Percentiles rank a stretch among this genome's conserved stretches.
Conservation (phyloP, 139 green algal species). For the Auxenochlorella pyrenoidosa region DNA sequence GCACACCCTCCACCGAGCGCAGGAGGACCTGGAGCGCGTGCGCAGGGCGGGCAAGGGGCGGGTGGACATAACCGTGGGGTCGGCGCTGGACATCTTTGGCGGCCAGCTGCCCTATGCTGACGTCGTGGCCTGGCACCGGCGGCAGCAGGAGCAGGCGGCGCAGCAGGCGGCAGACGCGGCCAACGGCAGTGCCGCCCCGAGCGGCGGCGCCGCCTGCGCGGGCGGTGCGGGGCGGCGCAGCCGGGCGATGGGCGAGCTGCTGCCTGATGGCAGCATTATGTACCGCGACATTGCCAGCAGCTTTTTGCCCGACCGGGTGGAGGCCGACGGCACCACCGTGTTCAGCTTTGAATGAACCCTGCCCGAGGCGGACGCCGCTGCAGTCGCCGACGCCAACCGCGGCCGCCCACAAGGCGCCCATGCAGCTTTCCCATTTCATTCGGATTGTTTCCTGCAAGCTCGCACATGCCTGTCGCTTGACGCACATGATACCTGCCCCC, state of each 20-base stretch:
- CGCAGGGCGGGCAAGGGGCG: conserved; percentile 6
- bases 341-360: neutral
- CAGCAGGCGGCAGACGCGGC: neutral
- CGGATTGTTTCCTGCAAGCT: too few relatives aligned
- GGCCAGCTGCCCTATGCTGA: conserved; percentile 87
- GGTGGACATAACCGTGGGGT: conserved; percentile 95
- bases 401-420: too few relatives aligned
- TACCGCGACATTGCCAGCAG: neutral
- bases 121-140: conserved; percentile 94
- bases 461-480: too few relatives aligned
- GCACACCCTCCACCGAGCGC: too few relatives aligned
- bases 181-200: neutral
- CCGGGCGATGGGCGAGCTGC: neutral
- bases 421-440: too few relatives aligned
- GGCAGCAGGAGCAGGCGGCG: conserved; percentile 32
- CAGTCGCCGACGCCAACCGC: too few relatives aligned
- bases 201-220: neutral
- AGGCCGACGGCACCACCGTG: neutral
- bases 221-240: neutral
- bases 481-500: too few relatives aligned
- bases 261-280: conserved; percentile 6
- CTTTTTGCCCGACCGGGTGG: neutral
- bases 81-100: conserved; percentile 98
- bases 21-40: conserved; percentile 41
- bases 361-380: too few relatives aligned